Evolutionary conservation across 1,139 yeast species (phyloP).

Genomic region (Waltiozyma solani): DNA sequence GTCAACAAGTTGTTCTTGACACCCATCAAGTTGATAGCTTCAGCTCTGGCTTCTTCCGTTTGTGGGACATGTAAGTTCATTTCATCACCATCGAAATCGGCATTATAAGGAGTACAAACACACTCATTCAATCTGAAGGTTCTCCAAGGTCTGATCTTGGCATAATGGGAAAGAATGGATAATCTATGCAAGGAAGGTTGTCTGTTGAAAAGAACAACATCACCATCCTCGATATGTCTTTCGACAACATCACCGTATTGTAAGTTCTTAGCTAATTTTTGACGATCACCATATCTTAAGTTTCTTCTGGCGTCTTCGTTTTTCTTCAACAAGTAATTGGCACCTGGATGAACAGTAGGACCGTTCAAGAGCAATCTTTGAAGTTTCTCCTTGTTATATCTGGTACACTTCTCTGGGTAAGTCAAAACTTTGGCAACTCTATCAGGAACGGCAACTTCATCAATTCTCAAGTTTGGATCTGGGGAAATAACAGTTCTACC

Average conservation of each 20-base stretch:
- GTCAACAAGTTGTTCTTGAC: constrained; percentile 91
- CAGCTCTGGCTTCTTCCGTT: constrained; percentile 98
- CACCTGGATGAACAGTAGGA: constrained; percentile 90
- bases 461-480: constrained; percentile 90
- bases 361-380: constrained; percentile 73
- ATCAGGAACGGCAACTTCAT: constrained; percentile 98
- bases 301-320: constrained; percentile 83
- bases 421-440: constrained; percentile 93
- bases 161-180: constrained; percentile 91
- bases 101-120: constrained; percentile 98
- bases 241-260: constrained; percentile 93
- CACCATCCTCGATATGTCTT: constrained; percentile 96
- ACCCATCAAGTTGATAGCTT: constrained; percentile 96
- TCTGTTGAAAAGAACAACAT: constrained; percentile 89
- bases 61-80: constrained; percentile 99
- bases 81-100: constrained; percentile 99
- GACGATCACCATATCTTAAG: constrained; percentile 79
- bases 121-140: constrained; percentile 96
- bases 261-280: constrained; percentile 65
- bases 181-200: constrained; percentile 96
- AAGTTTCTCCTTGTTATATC: constrained; percentile 74
- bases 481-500: constrained; percentile 99
- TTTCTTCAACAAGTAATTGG: constrained; percentile 79
- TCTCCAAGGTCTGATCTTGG: constrained; percentile 96
- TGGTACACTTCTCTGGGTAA: constrained; percentile 89